These are phyloP conservation scores for Heliocybe sulcata DNA, from an alignment of 1,284 basidiomycete species.

Conservation along the genomic window DNA sequence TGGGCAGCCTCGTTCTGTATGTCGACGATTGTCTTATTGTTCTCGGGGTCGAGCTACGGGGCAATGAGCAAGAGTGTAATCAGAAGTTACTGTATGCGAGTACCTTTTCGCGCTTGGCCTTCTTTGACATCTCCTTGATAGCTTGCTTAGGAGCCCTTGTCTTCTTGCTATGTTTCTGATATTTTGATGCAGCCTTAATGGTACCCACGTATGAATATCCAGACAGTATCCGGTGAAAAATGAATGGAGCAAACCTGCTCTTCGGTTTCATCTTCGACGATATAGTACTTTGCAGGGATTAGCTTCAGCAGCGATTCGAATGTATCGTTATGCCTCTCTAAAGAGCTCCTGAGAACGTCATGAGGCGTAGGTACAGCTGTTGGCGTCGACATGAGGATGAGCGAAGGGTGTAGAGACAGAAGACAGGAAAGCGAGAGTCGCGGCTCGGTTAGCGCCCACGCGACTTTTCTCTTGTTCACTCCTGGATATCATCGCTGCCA, in stretches of 20 bases:
- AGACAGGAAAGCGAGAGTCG: too few species aligned
- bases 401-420: neutral
- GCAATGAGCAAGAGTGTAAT: neutral
- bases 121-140: constrained; percentile 81
- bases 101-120: constrained; percentile 73
- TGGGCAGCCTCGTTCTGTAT: constrained; percentile 51
- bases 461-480: too few species aligned
- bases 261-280: constrained; percentile 62
- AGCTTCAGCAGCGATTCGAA: constrained; percentile 78
- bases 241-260: constrained; percentile 42
- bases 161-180: constrained; percentile 87
- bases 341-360: constrained; percentile 50
- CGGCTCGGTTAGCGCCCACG: too few species aligned
- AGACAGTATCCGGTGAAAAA: neutral
- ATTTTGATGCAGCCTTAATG: constrained; percentile 54
- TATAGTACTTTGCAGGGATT: constrained; percentile 86
- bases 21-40: constrained; percentile 78
- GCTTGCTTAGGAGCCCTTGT: constrained; percentile 77
- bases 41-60: constrained; percentile 80
- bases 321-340: constrained; percentile 77
- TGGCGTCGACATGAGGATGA: neutral
- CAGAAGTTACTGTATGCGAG: neutral
- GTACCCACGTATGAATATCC: neutral
- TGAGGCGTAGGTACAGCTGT: constrained; percentile 40
- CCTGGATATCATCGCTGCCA: neutral